A percentile compares a stretch with the other conserved stretches of the same genome.
These are phyloP conservation scores for Durio zibethinus DNA, from an alignment of 345 rosid species.

Conservation along the genomic window DNA sequence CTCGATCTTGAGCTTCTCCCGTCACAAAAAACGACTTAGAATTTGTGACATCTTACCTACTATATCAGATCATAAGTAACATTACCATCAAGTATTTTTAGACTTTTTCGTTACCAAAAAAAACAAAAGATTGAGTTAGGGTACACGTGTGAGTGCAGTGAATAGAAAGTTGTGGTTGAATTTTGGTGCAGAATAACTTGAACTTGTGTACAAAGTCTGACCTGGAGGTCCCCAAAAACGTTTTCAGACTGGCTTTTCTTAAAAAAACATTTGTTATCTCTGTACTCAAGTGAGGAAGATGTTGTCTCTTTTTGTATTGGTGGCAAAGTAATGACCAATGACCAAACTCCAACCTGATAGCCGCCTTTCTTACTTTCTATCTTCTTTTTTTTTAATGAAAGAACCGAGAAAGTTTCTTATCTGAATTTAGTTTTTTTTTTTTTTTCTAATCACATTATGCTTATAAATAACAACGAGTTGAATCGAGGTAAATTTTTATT, in stretches of 20 bases:
- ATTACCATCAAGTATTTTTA: background rate
- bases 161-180: background rate
- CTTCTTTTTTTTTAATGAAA: too few relatives aligned
- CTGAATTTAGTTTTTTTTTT: too few relatives aligned
- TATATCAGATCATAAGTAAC: background rate
- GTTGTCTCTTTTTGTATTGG: background rate
- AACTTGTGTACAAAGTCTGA: background rate
- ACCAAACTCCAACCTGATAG: too few relatives aligned
- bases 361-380: too few relatives aligned
- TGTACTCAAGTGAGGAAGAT: background rate
- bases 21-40: too few relatives aligned
- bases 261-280: background rate
- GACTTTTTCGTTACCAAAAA: background rate
- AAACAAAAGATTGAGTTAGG: background rate
- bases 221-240: background rate
- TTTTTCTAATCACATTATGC: too few relatives aligned
- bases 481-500: too few relatives aligned
- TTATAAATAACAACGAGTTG: too few relatives aligned
- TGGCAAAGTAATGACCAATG: background rate
- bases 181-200: background rate
- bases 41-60: background rate
- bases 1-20: background rate
- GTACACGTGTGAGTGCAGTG: constrained; percentile 12
- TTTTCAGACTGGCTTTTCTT: background rate
- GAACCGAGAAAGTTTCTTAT: too few relatives aligned